These are phyloP conservation scores for Lasiodiplodia citricola DNA, from an alignment of 2,329 filamentous ascomycete genomes.

Conservation along the genomic window DNA sequence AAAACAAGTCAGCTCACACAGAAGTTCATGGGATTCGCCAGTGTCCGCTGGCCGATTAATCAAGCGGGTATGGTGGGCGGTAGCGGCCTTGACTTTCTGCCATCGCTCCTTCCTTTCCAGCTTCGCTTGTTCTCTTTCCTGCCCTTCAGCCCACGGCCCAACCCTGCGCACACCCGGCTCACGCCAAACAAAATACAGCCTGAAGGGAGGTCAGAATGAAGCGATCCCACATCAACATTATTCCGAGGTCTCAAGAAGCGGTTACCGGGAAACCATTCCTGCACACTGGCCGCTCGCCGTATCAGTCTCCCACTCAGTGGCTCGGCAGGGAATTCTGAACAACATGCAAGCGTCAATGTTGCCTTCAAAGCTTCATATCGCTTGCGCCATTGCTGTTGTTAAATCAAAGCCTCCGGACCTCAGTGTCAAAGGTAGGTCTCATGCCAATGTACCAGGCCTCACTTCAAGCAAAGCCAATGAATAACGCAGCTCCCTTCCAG, in stretches of 20 bases:
- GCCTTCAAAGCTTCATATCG: slow-evolving; percentile 33
- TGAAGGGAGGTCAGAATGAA: background rate
- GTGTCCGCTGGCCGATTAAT: background rate
- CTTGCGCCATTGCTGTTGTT: slow-evolving; percentile 45
- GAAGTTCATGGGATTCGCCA: background rate
- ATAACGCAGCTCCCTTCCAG: slow-evolving; percentile 28
- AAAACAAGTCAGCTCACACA: background rate
- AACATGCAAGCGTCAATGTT: background rate
- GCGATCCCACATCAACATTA: background rate
- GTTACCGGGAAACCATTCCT: background rate
- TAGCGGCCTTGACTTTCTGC: background rate
- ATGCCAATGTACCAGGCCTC: background rate
- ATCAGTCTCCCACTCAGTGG: background rate
- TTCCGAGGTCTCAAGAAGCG: background rate
- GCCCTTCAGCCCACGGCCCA: background rate
- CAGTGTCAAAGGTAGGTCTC: slow-evolving; percentile 38
- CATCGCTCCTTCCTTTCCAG: slow-evolving; percentile 15
- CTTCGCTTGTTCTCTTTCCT: background rate
- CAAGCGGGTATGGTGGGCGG: background rate
- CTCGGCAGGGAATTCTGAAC: background rate
- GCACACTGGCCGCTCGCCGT: background rate
- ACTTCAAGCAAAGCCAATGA: background rate
- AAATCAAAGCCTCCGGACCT: slow-evolving; percentile 44
- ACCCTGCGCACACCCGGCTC: too few relatives aligned
- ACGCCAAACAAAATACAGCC: background rate